Base-by-base conservation (phyloP, 345 rosid species). In the Salix purpurea region DNA sequence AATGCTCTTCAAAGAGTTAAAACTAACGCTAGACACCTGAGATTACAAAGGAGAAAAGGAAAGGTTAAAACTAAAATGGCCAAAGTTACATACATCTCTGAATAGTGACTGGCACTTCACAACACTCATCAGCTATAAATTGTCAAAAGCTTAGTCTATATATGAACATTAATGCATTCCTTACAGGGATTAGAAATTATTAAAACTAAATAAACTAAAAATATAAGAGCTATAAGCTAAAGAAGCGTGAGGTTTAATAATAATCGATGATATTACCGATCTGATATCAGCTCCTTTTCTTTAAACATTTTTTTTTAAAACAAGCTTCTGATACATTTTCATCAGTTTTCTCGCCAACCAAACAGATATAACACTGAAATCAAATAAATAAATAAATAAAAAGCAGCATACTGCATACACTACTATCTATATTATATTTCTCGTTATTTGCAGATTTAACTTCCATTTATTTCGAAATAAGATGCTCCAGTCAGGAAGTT, bases 1-100 rank as follows among this genome's bases (percentile, higher is more conserved):
- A 78, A 84, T 71, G 77, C 79, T 80, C 73, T 74, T 77, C 4
- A 77, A 62, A 75, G 88, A 78, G 74, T 36, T 76, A 40, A 87
- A 84, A 54, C 83, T 81, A 82, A 83, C 81, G 80, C 80, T 69
- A 1, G 91, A 76, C 19, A 71, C 89, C 91, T 88, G 87, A 71
- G 58, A 28, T 28, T 78, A 24, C 24, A 19, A 71, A n/a, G 26
- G 19, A 65, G 65, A 16, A 21, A 2, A 32, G 23, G 28, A 24
- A 13, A 28, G 9, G 36, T 42, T 5, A 24, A 28, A 44, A 3
- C 26, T 9, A 2, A 15, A 24, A 40, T 44, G 30, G 36, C 37
- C 46, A 44, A 70, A 32, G 23, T 15, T 58, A 68, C 5, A 64
- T 24, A 28, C 26, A 44, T 2, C n/a, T 65, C 39, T 15, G 36